Conservation (phyloP, 2,329 filamentous ascomycete species). For the Venturia oleaginea region DNA sequence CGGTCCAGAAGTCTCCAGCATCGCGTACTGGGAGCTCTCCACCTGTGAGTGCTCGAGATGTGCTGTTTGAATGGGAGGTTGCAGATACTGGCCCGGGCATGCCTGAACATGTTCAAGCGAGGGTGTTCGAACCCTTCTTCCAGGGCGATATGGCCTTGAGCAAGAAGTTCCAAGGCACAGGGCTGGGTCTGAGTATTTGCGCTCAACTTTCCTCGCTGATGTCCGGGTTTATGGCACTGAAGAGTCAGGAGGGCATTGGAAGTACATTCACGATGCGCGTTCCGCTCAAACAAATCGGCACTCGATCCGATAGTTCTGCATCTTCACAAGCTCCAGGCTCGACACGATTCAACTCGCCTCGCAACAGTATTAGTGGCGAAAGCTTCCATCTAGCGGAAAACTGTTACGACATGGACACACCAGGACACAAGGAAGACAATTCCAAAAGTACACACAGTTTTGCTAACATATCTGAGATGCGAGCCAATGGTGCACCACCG, state of each 20-base stretch:
- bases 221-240: slow-evolving; percentile 65
- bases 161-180: slow-evolving; percentile 85
- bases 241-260: slow-evolving; percentile 63
- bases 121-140: slow-evolving; percentile 89
- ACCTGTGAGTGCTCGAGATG: slow-evolving; percentile 20
- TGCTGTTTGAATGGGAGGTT: slow-evolving; percentile 79
- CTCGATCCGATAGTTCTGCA: slow-evolving; percentile 48
- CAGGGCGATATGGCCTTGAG: slow-evolving; percentile 85
- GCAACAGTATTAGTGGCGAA: slow-evolving; percentile 9
- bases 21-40: neutral
- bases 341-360: slow-evolving; percentile 21
- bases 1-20: slow-evolving; percentile 21
- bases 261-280: slow-evolving; percentile 77
- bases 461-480: neutral
- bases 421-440: neutral
- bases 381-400: slow-evolving; percentile 21
- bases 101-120: slow-evolving; percentile 63
- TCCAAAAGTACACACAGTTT: neutral
- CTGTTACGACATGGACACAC: slow-evolving; percentile 22
- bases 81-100: slow-evolving; percentile 85
- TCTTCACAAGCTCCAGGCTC: slow-evolving; percentile 21
- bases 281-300: slow-evolving; percentile 66
- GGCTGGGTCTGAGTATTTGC: slow-evolving; percentile 80
- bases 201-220: slow-evolving; percentile 76
- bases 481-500: neutral